phyloP scores from a whole-genome alignment of 2,329 filamentous ascomycete species.

The Alternaria gaisen region DNA sequence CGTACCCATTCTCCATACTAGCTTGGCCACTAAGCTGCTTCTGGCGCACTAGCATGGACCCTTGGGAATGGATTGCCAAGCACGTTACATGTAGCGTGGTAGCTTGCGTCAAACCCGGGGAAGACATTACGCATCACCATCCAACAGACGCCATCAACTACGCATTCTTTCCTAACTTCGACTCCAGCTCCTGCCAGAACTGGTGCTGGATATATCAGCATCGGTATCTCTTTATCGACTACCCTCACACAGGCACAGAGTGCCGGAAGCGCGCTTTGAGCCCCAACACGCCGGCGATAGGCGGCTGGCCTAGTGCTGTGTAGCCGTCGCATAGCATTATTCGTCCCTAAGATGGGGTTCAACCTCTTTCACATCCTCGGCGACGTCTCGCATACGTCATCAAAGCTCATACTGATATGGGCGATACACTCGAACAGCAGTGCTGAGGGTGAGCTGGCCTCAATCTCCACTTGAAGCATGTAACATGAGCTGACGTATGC shows the following conservation, averaged over 20 bases:
- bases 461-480: neutral
- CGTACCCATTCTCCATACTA: constrained; percentile 7
- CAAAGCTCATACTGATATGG: constrained; percentile 90
- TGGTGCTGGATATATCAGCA: neutral
- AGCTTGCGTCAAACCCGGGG: constrained; percentile 16
- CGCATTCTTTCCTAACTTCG: neutral
- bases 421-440: constrained; percentile 88
- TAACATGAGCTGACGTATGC: constrained; percentile 12
- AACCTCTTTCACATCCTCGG: constrained; percentile 77
- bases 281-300: constrained; percentile 15
- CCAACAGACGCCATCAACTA: neutral
- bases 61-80: constrained; percentile 9
- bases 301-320: constrained; percentile 38
- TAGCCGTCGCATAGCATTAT: constrained; percentile 25
- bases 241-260: constrained; percentile 4
- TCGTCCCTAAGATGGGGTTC: constrained; percentile 42
- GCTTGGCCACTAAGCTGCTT: neutral
- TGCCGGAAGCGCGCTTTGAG: constrained; percentile 7
- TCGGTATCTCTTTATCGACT: neutral
- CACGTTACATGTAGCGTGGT: constrained; percentile 14
- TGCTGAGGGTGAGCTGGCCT: constrained; percentile 71
- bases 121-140: constrained; percentile 13
- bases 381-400: constrained; percentile 84
- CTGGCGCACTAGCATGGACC: neutral
- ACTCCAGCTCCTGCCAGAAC: neutral